Percentiles rank a stretch among this genome's conserved stretches.
Conservation (phyloP, 495 filamentous ascomycete species). For the Xylaria grammica region DNA sequence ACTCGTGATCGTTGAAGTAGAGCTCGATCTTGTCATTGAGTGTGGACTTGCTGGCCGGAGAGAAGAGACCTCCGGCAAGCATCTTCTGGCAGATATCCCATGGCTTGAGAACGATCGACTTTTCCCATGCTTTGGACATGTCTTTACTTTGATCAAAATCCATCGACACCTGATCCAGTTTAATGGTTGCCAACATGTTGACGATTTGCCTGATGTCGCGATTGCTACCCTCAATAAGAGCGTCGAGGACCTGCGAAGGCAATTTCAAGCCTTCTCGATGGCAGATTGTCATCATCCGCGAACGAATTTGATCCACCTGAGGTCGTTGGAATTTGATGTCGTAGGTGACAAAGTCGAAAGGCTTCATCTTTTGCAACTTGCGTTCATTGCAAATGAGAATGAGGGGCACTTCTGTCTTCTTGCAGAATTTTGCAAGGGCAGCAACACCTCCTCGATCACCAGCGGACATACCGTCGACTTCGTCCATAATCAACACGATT, state of each 20-base stretch:
- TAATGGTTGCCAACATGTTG: slow-evolving; percentile 96
- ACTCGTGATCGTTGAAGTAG: slow-evolving; percentile 99
- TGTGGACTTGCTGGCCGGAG: slow-evolving; percentile 76
- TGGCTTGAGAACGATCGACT: slow-evolving; percentile 92
- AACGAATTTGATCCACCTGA: slow-evolving; percentile 85
- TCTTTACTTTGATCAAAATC: slow-evolving; percentile 81
- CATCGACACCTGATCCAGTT: slow-evolving; percentile 79
- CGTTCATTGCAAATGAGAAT: slow-evolving; percentile 99
- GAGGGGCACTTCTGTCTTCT: slow-evolving; percentile 91
- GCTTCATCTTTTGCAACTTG: slow-evolving; percentile 93
- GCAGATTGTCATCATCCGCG: slow-evolving; percentile 91
- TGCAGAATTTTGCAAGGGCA: slow-evolving; percentile 89
- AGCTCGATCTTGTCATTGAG: slow-evolving; percentile 97
- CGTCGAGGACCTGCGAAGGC: slow-evolving; percentile 84
- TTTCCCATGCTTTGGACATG: slow-evolving; percentile 98
- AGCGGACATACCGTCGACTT: slow-evolving; percentile 98
- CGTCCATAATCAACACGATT: slow-evolving; percentile 96
- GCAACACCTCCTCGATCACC: slow-evolving; percentile 96
- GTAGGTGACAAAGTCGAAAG: slow-evolving; percentile 83
- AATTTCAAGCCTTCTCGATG: slow-evolving; percentile 89
- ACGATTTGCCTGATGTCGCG: slow-evolving; percentile 97
- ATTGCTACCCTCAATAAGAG: slow-evolving; percentile 90
- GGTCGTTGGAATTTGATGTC: slow-evolving; percentile 89
- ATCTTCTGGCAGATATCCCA: slow-evolving; percentile 98
- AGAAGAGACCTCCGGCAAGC: slow-evolving; percentile 85